Evolutionary conservation across 192 early-diverging fungal species (phyloP), one percentile per base, ranked within the genome.

Genomic region (Coemansia sp.): DNA sequence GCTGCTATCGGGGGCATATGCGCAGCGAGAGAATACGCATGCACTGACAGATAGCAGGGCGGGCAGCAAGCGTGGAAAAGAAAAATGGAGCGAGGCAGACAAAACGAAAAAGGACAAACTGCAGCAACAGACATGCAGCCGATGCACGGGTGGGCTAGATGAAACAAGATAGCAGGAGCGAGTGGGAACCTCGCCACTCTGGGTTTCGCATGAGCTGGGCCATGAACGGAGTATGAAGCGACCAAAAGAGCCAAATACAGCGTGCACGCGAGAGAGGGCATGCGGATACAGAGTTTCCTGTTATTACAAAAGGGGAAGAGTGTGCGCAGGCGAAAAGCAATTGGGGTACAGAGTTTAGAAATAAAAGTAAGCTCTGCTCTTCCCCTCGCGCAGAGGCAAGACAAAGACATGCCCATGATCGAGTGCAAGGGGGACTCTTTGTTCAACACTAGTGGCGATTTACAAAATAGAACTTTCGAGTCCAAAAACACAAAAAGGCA

Each of bases 111-210:
- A 29, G 7, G 26, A 24, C 46, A 26, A 27, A 29, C 24, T 50
- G 46, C 46, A 50, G 46, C 46, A 50, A 15, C 46, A 24, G 46
- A 29, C 46, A 50, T 50, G 46, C 46, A 50, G 46, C 46, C 46
- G 46, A 14, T 50, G 46, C 46, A 50, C n/a, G 14, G 46, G 46
- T 12, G 46, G 46, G 26, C 46, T 29, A 27, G 46, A 50, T 50
- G 46, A 24, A 24, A 50, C 46, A 50, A 50, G 46, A 27, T 29
- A 50, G 15, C 46, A 50, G 6, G 24, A 14, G 24, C 14, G 24
- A 50, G 24, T 27, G 46, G 14, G 46, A 50, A 7, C 22, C 21
- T 15, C 12, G 26, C 46, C 46, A 50, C 46, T 50, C 26, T 50
- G 11, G 14, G 14, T 50, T 12, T 7, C 7, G 29, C 2, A 32